Percentiles rank a stretch among this genome's conserved stretches.
phyloP scores from a whole-genome alignment of 352 stramenopile genomes.

The Pythium chondricola region DNA sequence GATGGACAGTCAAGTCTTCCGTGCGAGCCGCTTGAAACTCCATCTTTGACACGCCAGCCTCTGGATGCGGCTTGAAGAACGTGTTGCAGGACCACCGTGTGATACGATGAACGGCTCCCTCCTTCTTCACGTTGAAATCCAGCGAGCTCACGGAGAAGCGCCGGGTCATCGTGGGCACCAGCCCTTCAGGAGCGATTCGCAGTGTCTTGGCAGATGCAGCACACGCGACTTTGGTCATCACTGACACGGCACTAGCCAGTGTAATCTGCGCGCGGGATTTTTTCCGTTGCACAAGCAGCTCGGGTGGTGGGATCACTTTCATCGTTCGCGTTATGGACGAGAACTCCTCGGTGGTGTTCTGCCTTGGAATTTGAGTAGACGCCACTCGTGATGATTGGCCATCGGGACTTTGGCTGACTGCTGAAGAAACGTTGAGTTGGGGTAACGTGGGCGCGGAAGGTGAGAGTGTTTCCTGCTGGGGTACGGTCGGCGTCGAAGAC shows the following conservation, averaged over 20 bases:
- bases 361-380: no score
- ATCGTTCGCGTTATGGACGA: background rate
- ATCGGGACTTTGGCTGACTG: no score
- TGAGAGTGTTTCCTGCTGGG: no score
- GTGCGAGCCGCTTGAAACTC: constrained; percentile 32
- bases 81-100: constrained; percentile 1
- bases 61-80: constrained; percentile 4
- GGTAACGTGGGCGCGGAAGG: no score
- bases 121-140: constrained; percentile 5
- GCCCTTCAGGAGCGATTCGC: constrained; percentile 2
- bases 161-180: constrained; percentile 30
- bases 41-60: constrained; percentile 19
- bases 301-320: background rate
- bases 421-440: no score
- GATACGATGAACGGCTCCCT: constrained; percentile 1
- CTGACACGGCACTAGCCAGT: background rate
- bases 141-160: constrained; percentile 31
- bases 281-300: no score
- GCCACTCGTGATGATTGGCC: no score
- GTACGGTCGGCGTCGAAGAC: no score
- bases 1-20: constrained; percentile 23
- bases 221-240: constrained; percentile 2
- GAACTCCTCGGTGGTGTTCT: no score
- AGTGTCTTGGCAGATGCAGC: background rate
- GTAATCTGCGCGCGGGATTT: background rate